These are phyloP conservation scores for Chaetomium strumarium DNA, from an alignment of 2,329 filamentous ascomycete species.

Conservation along the genomic window DNA sequence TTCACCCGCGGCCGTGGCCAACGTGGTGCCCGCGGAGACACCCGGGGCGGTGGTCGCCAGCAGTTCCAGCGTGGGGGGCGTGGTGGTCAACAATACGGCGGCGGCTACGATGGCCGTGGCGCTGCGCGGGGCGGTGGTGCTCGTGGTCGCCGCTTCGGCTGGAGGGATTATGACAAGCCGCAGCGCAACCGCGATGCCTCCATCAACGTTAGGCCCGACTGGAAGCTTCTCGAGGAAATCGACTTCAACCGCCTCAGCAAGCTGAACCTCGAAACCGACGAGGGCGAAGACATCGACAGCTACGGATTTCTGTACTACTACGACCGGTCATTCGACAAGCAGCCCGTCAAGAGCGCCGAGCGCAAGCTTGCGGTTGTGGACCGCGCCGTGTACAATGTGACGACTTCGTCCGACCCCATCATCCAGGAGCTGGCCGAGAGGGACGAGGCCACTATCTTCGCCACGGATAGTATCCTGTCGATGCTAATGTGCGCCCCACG, in stretches of 20 bases:
- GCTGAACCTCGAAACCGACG: slow-evolving; percentile 90
- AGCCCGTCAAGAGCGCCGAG: slow-evolving; percentile 81
- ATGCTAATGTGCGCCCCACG: slow-evolving; percentile 99
- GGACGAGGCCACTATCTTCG: slow-evolving; percentile 93
- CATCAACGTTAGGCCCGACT: slow-evolving; percentile 93
- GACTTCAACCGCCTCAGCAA: slow-evolving; percentile 94
- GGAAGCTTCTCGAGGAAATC: slow-evolving; percentile 95
- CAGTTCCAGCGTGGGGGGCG: slow-evolving; percentile 67
- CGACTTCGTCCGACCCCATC: slow-evolving; percentile 89
- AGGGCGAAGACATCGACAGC: slow-evolving; percentile 89
- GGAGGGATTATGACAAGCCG: slow-evolving; percentile 99
- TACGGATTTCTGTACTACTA: slow-evolving; percentile 99
- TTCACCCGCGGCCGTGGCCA: slow-evolving; percentile 85
- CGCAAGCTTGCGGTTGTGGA: slow-evolving; percentile 84
- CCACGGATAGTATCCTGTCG: slow-evolving; percentile 92
- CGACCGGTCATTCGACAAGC: slow-evolving; percentile 91
- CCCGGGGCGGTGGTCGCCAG: slow-evolving; percentile 52
- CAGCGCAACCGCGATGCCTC: slow-evolving; percentile 92
- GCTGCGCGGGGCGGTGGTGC: slow-evolving; percentile 60
- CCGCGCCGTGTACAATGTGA: slow-evolving; percentile 96
- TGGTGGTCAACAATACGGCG: slow-evolving; percentile 49
- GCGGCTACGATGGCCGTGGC: slow-evolving; percentile 59
- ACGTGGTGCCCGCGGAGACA: slow-evolving; percentile 53
- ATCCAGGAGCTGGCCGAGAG: slow-evolving; percentile 96
- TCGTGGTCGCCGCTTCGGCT: slow-evolving; percentile 84